phyloP scores from a whole-genome alignment of 805 yeast species.

The Teunomyces pallodes region DNA sequence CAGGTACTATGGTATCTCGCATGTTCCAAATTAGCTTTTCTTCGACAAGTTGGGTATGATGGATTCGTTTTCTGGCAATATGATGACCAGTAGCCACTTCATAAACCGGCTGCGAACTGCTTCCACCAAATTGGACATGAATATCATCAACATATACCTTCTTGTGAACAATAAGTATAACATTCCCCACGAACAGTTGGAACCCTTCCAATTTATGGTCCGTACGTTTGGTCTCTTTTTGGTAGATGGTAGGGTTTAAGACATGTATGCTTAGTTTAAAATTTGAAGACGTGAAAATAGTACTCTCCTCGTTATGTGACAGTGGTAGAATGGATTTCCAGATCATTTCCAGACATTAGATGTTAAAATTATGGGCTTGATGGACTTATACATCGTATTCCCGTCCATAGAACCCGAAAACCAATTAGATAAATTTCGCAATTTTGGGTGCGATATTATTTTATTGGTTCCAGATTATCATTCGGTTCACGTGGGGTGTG shows the following conservation, averaged over 20 bases:
- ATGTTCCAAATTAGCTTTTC: constrained; percentile 8
- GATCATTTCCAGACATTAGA: constrained; percentile 22
- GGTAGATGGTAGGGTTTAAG: constrained; percentile 9
- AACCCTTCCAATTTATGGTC: constrained; percentile 7
- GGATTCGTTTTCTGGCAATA: neutral
- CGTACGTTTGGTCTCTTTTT: constrained; percentile 8
- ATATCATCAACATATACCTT: neutral
- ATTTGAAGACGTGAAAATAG: constrained; percentile 22
- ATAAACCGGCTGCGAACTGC: neutral
- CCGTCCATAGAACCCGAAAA: too few species aligned
- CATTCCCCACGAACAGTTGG: constrained; percentile 4
- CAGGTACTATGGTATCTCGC: constrained; percentile 4
- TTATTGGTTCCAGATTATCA: neutral
- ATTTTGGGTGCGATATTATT: neutral
- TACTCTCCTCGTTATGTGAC: constrained; percentile 22
- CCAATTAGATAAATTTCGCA: neutral
- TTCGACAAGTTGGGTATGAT: constrained; percentile 1
- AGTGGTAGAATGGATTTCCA: constrained; percentile 32
- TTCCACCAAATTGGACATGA: neutral
- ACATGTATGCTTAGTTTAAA: constrained; percentile 9
- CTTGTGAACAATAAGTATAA: neutral
- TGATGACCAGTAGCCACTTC: neutral
- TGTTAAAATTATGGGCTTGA: neutral
- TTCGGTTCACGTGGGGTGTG: neutral
- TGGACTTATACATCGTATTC: too few species aligned